Evolutionary conservation across 768 basidiomycete genomes (phyloP).

Genomic region (Kwoniella dejecticola): DNA sequence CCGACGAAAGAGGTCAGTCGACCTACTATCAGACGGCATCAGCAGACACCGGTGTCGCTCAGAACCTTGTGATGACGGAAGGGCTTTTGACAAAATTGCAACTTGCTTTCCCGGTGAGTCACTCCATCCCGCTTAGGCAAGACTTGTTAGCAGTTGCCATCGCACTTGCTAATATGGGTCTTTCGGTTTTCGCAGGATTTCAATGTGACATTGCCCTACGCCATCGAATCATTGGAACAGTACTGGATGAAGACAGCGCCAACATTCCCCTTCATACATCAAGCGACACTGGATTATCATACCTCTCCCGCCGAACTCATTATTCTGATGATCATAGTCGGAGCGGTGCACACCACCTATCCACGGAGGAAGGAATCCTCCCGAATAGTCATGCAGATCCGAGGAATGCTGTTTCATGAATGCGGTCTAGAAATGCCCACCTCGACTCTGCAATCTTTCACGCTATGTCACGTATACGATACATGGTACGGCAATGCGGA

Average conservation of each 20-base stretch:
- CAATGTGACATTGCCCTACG: constrained; percentile 25
- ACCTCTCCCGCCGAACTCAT: constrained; percentile 33
- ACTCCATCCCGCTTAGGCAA: neutral
- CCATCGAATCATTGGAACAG: constrained; percentile 9
- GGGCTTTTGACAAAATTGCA: constrained; percentile 19
- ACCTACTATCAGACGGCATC: neutral
- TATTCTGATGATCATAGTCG: constrained; percentile 41
- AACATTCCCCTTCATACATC: constrained; percentile 45
- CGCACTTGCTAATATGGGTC: too few species aligned
- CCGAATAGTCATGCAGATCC: constrained; percentile 23
- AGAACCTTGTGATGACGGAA: constrained; percentile 9
- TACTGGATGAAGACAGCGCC: constrained; percentile 40
- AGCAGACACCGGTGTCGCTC: neutral
- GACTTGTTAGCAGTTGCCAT: neutral
- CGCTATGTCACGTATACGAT: constrained; percentile 43
- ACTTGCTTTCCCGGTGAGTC: constrained; percentile 29
- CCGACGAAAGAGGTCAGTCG: constrained; percentile 30
- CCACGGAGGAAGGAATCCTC: constrained; percentile 18
- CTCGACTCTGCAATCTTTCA: constrained; percentile 37
- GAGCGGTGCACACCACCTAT: constrained; percentile 17
- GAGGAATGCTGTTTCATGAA: constrained; percentile 33
- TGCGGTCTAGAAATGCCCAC: constrained; percentile 39
- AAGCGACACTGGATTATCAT: constrained; percentile 37
- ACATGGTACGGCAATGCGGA: constrained; percentile 38
- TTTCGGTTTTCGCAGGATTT: too few species aligned